These are phyloP conservation scores for Yamadazyma jaroonii DNA, from an alignment of 1,139 yeast species.

Conservation along the genomic window DNA sequence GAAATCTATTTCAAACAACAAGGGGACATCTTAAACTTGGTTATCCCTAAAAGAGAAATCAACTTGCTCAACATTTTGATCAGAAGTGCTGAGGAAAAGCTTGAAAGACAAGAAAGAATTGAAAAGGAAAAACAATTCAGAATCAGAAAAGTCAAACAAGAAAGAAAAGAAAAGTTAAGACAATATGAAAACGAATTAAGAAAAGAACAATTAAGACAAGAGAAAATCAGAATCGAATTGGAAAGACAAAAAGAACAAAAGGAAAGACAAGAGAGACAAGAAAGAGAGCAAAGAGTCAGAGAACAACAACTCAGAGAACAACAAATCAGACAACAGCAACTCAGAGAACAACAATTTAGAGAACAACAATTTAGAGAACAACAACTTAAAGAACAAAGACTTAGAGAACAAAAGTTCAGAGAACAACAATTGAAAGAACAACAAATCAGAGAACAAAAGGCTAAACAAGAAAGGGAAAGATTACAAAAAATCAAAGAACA, in stretches of 20 bases:
- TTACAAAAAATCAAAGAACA: slow-evolving; percentile 16
- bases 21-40: slow-evolving; percentile 37
- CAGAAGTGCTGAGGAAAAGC: slow-evolving; percentile 1
- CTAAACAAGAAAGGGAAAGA: slow-evolving; percentile 10
- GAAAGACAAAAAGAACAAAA: slow-evolving; percentile 15
- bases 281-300: slow-evolving; percentile 19
- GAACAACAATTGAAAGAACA: slow-evolving; percentile 9
- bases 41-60: slow-evolving; percentile 31
- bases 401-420: not conserved
- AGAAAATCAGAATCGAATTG: slow-evolving; percentile 11
- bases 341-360: slow-evolving; percentile 5
- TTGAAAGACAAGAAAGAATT: slow-evolving; percentile 4
- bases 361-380: slow-evolving; percentile 2
- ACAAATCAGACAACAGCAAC: slow-evolving; percentile 24
- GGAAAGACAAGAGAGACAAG: slow-evolving; percentile 14
- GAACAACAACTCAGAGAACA: slow-evolving; percentile 11
- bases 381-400: not conserved
- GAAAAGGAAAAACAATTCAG: slow-evolving; percentile 10
- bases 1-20: slow-evolving; percentile 35
- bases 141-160: slow-evolving; percentile 8
- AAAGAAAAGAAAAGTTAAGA: slow-evolving; percentile 9
- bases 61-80: not conserved
- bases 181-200: slow-evolving; percentile 27
- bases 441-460: slow-evolving; percentile 12
- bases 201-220: slow-evolving; percentile 10